Percentiles rank a stretch among this genome's conserved stretches.
Evolutionary conservation across 2,329 filamentous ascomycete species (phyloP).

Genomic region (Penicillium occitanis): DNA sequence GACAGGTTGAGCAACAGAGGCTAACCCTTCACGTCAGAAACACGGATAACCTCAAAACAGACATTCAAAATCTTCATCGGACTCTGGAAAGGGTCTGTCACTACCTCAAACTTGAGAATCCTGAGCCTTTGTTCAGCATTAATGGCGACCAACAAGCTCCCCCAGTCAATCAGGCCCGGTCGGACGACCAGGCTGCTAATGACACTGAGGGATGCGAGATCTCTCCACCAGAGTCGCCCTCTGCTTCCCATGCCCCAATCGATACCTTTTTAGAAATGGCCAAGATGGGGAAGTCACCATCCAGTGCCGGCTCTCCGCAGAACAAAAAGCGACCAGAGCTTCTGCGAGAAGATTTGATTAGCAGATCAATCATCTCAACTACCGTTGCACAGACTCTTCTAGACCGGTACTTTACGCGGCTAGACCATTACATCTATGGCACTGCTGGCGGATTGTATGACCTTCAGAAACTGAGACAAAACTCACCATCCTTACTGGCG

Average conservation of each 20-base stretch:
- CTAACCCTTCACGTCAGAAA: slow-evolving; percentile 26
- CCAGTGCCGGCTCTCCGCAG: slow-evolving; percentile 30
- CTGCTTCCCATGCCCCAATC: slow-evolving; percentile 38
- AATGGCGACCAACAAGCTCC: slow-evolving; percentile 12
- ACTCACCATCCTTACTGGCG: slow-evolving; percentile 45
- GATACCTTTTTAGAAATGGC: slow-evolving; percentile 40
- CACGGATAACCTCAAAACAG: slow-evolving; percentile 33
- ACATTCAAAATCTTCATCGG: slow-evolving; percentile 32
- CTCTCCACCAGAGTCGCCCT: slow-evolving; percentile 35
- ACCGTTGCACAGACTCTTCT: slow-evolving; percentile 46
- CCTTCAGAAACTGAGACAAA: slow-evolving; percentile 40
- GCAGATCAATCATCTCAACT: slow-evolving; percentile 42
- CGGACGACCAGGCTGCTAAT: slow-evolving; percentile 23
- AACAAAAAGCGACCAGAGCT: slow-evolving; percentile 26
- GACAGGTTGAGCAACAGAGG: not conserved
- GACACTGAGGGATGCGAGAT: slow-evolving; percentile 40
- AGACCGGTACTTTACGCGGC: slow-evolving; percentile 43
- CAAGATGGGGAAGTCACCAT: slow-evolving; percentile 34
- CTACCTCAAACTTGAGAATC: slow-evolving; percentile 33
- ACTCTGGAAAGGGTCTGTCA: slow-evolving; percentile 36
- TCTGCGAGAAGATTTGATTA: slow-evolving; percentile 43
- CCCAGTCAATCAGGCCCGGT: slow-evolving; percentile 3
- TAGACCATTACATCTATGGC: slow-evolving; percentile 51
- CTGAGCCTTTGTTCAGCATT: slow-evolving; percentile 20
- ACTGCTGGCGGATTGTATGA: slow-evolving; percentile 45